Conservation (phyloP, 176 grass and related monocot genomes). For the Carex cristatella region DNA sequence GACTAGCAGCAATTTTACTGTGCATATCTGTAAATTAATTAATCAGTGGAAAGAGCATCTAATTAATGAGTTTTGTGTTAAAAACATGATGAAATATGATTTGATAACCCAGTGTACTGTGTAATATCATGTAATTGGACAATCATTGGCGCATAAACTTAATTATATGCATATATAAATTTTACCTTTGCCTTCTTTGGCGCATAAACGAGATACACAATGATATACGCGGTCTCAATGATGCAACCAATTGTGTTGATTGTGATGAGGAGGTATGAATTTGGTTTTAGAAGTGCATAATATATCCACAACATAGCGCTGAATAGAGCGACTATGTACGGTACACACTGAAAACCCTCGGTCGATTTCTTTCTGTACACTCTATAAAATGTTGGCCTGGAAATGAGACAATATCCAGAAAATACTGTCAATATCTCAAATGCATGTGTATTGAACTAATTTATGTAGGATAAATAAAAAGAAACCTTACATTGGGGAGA, state of each 20-base stretch:
- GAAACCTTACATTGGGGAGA: conserved; percentile 63
- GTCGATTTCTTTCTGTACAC: conserved; percentile 84
- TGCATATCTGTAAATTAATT: conserved; percentile 28
- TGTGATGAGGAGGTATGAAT: conserved; percentile 54
- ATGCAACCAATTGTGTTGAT: conserved; percentile 70
- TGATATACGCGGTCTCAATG: conserved; percentile 57
- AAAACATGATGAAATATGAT: background rate
- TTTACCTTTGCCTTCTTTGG: conserved; percentile 36
- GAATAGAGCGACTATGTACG: conserved; percentile 82
- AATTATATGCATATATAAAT: background rate
- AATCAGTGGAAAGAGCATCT: background rate
- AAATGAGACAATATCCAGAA: background rate
- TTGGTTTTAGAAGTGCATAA: conserved; percentile 69
- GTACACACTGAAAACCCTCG: conserved; percentile 75
- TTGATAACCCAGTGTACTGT: background rate
- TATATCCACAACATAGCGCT: conserved; percentile 86
- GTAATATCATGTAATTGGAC: background rate
- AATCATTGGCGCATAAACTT: conserved; percentile 42
- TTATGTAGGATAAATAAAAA: background rate
- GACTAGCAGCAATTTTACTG: conserved; percentile 45
- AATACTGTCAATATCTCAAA: background rate
- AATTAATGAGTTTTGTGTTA: background rate
- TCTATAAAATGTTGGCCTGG: conserved; percentile 85
- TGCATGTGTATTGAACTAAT: background rate
- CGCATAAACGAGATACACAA: conserved; percentile 61